phyloP scores from a whole-genome alignment of 257 asterid species.

The Fraxinus cuspidata region DNA sequence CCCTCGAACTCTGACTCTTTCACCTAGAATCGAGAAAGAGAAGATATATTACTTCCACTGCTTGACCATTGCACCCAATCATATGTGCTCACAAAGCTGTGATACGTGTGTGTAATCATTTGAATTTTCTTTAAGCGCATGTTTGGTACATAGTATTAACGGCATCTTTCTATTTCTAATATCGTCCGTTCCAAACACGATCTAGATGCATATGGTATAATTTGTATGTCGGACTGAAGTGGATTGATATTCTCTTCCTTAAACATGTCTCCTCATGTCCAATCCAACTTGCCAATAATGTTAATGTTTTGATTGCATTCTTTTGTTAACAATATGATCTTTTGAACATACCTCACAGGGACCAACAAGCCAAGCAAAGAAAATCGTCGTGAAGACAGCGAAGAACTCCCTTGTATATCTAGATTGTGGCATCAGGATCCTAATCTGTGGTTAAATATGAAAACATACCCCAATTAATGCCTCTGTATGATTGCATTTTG shows the following conservation, averaged over 20 bases:
- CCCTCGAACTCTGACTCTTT: constrained; percentile 70
- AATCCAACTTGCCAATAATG: neutral
- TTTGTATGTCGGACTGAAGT: too few relatives aligned
- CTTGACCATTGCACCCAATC: neutral
- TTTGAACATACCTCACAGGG: constrained; percentile 67
- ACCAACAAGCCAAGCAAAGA: constrained; percentile 89
- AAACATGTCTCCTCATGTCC: neutral
- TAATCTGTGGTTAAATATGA: constrained; percentile 42
- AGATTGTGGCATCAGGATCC: constrained; percentile 53
- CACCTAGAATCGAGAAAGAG: constrained; percentile 46
- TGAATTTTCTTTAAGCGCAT: neutral
- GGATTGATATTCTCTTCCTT: neutral
- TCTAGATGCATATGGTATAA: neutral
- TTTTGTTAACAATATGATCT: neutral
- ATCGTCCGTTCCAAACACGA: neutral
- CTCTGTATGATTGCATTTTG: neutral
- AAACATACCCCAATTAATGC: neutral
- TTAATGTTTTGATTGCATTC: neutral
- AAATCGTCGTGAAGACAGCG: constrained; percentile 72
- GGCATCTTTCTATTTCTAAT: neutral
- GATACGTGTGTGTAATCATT: neutral
- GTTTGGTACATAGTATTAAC: neutral
- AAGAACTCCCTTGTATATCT: constrained; percentile 65
- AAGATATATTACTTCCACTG: neutral
- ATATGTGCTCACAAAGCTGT: neutral